A percentile compares a stretch with the other conserved stretches of the same genome.
These are phyloP conservation scores for Dovyalis caffra DNA, from an alignment of 345 rosid species.

Conservation along the genomic window DNA sequence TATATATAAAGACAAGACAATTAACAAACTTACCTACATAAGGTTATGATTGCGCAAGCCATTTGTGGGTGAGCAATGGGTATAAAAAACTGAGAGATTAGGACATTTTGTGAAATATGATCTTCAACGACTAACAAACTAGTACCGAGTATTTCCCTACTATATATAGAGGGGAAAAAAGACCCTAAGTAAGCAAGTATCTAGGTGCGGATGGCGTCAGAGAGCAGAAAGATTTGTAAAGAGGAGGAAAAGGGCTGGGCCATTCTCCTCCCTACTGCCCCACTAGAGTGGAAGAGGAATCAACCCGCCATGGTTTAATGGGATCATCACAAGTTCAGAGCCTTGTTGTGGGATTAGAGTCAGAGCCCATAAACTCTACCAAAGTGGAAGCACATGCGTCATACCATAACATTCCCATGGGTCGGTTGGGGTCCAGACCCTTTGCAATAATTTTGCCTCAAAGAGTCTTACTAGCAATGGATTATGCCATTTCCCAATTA, in stretches of 20 bases:
- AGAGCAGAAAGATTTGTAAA: slow-evolving; percentile 5
- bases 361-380: slow-evolving; percentile 22
- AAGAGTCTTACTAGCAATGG: too few species aligned
- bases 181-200: not conserved
- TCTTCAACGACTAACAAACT: not conserved
- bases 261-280: not conserved
- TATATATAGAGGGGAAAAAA: not conserved
- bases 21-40: too few species aligned
- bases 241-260: not conserved
- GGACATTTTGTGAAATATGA: not conserved
- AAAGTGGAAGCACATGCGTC: slow-evolving; percentile 11
- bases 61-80: too few species aligned
- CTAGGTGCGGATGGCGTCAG: slow-evolving; percentile 13
- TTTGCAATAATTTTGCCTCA: not conserved
- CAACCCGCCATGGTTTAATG: not conserved
- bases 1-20: too few species aligned
- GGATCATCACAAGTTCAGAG: not conserved
- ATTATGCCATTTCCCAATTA: too few species aligned
- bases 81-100: too few species aligned
- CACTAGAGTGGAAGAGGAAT: not conserved
- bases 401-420: not conserved
- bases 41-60: too few species aligned
- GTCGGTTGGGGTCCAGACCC: not conserved
- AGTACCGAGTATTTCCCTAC: not conserved
- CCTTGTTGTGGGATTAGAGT: slow-evolving; percentile 18